Evolutionary conservation across 768 basidiomycete species (phyloP), one percentile per base, ranked within the genome.

Genomic region (Trametes coccinea): DNA sequence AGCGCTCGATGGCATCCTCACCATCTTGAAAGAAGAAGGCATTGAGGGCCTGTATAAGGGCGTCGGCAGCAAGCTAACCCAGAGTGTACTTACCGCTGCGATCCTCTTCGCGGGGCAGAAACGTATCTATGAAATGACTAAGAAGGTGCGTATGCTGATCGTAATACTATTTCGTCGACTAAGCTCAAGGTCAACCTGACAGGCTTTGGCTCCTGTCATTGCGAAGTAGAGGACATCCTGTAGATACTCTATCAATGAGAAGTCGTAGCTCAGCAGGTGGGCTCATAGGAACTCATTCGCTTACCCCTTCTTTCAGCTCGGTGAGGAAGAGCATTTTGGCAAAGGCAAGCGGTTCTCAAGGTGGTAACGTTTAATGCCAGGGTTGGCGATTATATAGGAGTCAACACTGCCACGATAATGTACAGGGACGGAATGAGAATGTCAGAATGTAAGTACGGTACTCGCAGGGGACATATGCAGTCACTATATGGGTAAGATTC

Each of bases 41-140:
- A 64, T 90, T n/a, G 79, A 78, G 67, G 95, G 95, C 2, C 73
- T 97, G 22, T 97, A 97, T 79, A 89, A 84, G 66, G 95, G 95
- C 5, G 83, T 95, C 30, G 81, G 82, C 13, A 92, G 88, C 69
- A 99, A 99, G 77, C 85, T 99, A 22, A 60, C 91, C 4, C 96
- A 98, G 75, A 93, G 90, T 65, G 92, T 97, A 1, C 80, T 98
- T 52, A 96, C 94, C 7, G 95, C 95, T 14, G 93, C 94, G 5
- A 93, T 98, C 67, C 80, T 98, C 65, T 98, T 98, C 71, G 90
- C 88, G 13, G 85, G 90, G 6, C 96, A 98, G 74, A 83, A 88
- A 68, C 82, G 93, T 64, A 84, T 92, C 56, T 92, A 87, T 59
- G 88, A 91, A 66, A 62, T 87, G n/a, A 86, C 84, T 11, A 90